A percentile compares a stretch with the other conserved stretches of the same genome.
phyloP scores from a whole-genome alignment of 202 grass and related monocot species.

The Cymbopogon flexuosus region DNA sequence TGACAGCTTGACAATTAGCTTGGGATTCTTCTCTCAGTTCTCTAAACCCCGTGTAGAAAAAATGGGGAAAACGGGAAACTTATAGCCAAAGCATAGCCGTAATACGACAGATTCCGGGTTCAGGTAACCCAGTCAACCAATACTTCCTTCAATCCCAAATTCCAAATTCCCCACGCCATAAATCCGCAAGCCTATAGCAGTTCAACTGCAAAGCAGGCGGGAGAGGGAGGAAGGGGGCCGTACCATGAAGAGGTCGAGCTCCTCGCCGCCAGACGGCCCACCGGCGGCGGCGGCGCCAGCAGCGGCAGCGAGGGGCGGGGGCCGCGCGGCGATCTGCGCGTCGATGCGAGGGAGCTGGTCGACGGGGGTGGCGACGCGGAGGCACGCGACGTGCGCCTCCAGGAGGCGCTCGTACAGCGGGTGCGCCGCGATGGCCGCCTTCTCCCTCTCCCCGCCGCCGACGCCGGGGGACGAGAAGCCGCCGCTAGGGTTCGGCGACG shows the following conservation, averaged over 20 bases:
- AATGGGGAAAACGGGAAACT: neutral
- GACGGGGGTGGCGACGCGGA: conserved; percentile 90
- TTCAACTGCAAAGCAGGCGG: neutral
- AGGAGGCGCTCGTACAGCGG: conserved; percentile 90
- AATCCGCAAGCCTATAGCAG: neutral
- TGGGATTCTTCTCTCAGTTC: too few species aligned
- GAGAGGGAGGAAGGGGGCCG: neutral
- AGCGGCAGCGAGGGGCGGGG: conserved; percentile 52
- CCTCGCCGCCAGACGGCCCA: conserved; percentile 52
- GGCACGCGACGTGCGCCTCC: conserved; percentile 84
- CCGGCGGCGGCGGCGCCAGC: conserved; percentile 32
- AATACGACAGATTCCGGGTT: neutral
- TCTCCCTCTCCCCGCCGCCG: conserved; percentile 49
- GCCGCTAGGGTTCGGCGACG: conserved; percentile 35
- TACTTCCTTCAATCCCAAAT: conserved; percentile 3
- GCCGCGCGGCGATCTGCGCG: conserved; percentile 68
- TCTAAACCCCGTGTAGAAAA: too few species aligned
- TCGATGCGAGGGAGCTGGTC: conserved; percentile 94
- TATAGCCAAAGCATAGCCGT: neutral
- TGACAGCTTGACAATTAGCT: too few species aligned
- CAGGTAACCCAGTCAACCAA: neutral
- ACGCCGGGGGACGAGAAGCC: conserved; percentile 25
- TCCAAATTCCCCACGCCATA: neutral
- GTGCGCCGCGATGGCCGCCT: conserved; percentile 78
- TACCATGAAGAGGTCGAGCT: conserved; percentile 99